Percentiles rank a stretch among this genome's conserved stretches.
Conservation (phyloP, 305 asterid species). For the Striga hermonthica region DNA sequence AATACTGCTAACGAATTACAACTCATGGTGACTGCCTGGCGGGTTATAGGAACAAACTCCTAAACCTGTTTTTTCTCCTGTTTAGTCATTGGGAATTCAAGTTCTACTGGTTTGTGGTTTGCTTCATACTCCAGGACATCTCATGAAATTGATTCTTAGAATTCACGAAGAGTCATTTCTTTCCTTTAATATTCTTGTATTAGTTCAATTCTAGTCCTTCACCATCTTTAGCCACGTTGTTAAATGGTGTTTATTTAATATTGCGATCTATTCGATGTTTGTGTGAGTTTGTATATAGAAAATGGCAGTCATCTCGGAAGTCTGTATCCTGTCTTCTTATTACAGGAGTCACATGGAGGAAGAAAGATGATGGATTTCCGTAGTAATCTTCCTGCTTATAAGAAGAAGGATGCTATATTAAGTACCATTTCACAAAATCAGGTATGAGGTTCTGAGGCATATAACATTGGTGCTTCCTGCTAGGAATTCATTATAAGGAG, state of each 20-base stretch:
- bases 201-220: slow-evolving; percentile 13
- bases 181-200: slow-evolving; percentile 15
- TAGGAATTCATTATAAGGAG: slow-evolving; percentile 22
- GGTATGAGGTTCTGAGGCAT: slow-evolving; percentile 44
- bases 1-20: slow-evolving; percentile 9
- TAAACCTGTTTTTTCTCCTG: slow-evolving; percentile 9
- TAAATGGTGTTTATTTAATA: slow-evolving; percentile 8
- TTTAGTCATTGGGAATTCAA: slow-evolving; percentile 10
- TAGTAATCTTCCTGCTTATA: slow-evolving; percentile 72
- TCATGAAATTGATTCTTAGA: slow-evolving; percentile 10
- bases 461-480: slow-evolving; percentile 26
- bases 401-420: slow-evolving; percentile 74
- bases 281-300: slow-evolving; percentile 21
- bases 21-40: neutral
- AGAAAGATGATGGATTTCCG: slow-evolving; percentile 73
- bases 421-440: slow-evolving; percentile 73
- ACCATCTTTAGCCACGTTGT: slow-evolving; percentile 10
- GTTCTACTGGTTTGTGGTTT: slow-evolving; percentile 1
- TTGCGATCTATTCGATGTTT: slow-evolving; percentile 11
- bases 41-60: neutral
- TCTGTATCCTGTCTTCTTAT: slow-evolving; percentile 9
- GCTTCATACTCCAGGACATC: slow-evolving; percentile 15
- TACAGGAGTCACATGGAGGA: slow-evolving; percentile 79
- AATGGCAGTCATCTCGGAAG: slow-evolving; percentile 25
- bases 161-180: slow-evolving; percentile 8